phyloP scores from a whole-genome alignment of 495 filamentous ascomycete genomes.

The Penicillium angulare region DNA sequence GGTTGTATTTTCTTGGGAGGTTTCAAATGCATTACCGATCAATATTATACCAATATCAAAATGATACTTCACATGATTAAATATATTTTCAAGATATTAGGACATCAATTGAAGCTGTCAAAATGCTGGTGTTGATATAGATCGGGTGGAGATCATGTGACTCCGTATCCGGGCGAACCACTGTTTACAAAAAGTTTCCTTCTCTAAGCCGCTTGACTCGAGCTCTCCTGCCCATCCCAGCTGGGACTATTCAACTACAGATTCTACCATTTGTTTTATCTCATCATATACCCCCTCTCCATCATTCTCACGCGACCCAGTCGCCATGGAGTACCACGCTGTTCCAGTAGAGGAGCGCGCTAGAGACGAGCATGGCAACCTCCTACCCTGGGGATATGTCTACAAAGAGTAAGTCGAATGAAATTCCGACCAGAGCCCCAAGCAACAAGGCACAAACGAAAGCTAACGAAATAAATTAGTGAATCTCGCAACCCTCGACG shows the following conservation, averaged over 20 bases:
- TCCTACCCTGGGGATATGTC: constrained; percentile 60
- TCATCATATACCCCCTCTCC: neutral
- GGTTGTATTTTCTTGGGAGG: too few relatives aligned
- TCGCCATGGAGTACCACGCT: constrained; percentile 61
- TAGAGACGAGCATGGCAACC: constrained; percentile 56
- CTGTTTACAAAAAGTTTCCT: constrained; percentile 29
- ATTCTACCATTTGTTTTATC: neutral
- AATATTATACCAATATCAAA: too few relatives aligned
- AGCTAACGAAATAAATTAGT: constrained; percentile 19
- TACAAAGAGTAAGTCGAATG: constrained; percentile 62
- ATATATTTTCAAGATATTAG: too few relatives aligned
- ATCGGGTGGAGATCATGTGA: constrained; percentile 14
- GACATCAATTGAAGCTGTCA: too few relatives aligned
- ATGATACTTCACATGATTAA: too few relatives aligned
- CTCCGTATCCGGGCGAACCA: constrained; percentile 24
- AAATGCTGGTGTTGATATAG: neutral
- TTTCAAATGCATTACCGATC: too few relatives aligned
- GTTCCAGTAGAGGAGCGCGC: constrained; percentile 65
- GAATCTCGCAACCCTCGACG: constrained; percentile 49
- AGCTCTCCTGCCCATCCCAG: constrained; percentile 2
- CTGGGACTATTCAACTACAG: neutral
- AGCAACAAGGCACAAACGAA: too few relatives aligned
- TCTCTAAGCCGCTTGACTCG: neutral
- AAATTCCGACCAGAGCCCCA: too few relatives aligned
- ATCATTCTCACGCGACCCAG: neutral